phyloP scores from a whole-genome alignment of 2,329 filamentous ascomycete species.

The Fusarium vanettenii region DNA sequence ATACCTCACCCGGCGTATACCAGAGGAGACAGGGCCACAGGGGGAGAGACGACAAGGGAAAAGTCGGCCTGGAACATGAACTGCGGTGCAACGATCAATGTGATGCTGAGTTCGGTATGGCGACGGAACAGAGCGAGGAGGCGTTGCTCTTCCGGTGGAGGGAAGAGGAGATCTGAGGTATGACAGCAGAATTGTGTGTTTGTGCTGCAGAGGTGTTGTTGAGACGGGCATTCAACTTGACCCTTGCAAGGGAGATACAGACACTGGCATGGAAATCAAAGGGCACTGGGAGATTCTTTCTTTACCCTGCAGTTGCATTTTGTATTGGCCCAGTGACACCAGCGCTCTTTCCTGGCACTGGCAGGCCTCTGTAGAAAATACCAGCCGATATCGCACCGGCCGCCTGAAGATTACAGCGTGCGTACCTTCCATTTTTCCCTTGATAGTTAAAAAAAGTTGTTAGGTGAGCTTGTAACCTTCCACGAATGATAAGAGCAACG shows the following conservation, averaged over 20 bases:
- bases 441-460: background rate
- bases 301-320: background rate
- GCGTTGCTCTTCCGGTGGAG: constrained; percentile 1
- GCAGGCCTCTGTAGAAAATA: background rate
- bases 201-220: constrained; percentile 15
- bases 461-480: background rate
- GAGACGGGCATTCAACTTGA: background rate
- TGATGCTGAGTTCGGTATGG: background rate
- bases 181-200: constrained; percentile 31
- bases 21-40: constrained; percentile 7
- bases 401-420: background rate
- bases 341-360: background rate
- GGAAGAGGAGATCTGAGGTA: constrained; percentile 20
- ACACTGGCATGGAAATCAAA: background rate
- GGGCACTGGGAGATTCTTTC: background rate
- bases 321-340: background rate
- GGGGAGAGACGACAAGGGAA: constrained; percentile 8
- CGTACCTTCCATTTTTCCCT: background rate
- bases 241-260: background rate
- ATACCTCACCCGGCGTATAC: constrained; percentile 3
- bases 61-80: constrained; percentile 29
- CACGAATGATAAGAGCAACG: background rate
- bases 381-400: background rate
- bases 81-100: constrained; percentile 33
- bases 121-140: constrained; percentile 4